phyloP scores from a whole-genome alignment of 2,329 filamentous ascomycete species.

The Phyllosticta capitalensis region DNA sequence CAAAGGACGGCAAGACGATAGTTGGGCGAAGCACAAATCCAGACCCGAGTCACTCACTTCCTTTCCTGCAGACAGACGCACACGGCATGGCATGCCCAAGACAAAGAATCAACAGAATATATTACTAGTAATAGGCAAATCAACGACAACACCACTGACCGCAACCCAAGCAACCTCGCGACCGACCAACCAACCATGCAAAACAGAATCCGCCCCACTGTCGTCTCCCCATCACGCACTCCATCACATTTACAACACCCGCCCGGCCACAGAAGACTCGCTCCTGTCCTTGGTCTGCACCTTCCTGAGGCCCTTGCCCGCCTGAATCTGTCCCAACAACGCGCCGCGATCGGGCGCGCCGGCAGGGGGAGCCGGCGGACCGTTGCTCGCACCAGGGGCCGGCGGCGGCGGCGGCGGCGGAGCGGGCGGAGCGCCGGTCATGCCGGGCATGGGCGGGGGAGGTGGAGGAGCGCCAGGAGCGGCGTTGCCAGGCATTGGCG shows the following conservation, averaged over 20 bases:
- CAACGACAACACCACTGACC: too few species aligned
- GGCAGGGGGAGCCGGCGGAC: slow-evolving; percentile 32
- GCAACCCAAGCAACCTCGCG: too few species aligned
- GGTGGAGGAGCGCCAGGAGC: slow-evolving; percentile 33
- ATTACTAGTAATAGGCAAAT: too few species aligned
- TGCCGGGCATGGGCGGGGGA: slow-evolving; percentile 35
- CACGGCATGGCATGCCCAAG: too few species aligned
- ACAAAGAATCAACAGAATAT: too few species aligned
- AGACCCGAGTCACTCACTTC: too few species aligned
- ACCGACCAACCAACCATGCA: too few species aligned
- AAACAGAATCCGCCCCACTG: too few species aligned
- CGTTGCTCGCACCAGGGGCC: slow-evolving; percentile 33
- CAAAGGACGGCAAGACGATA: too few species aligned
- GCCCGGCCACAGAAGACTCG: slow-evolving; percentile 60
- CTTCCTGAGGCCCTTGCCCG: slow-evolving; percentile 73
- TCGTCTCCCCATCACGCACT: neutral
- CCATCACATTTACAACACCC: slow-evolving; percentile 43
- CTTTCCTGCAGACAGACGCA: too few species aligned
- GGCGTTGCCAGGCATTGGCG: slow-evolving; percentile 19
- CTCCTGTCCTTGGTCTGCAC: slow-evolving; percentile 85
- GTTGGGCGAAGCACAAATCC: too few species aligned
- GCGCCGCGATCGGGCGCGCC: slow-evolving; percentile 39
- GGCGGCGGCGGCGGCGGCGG: slow-evolving; percentile 28
- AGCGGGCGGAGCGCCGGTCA: slow-evolving; percentile 16
- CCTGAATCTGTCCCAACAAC: slow-evolving; percentile 73